Evolutionary conservation across 345 rosid species (phyloP).

Genomic region (Firmiana major): DNA sequence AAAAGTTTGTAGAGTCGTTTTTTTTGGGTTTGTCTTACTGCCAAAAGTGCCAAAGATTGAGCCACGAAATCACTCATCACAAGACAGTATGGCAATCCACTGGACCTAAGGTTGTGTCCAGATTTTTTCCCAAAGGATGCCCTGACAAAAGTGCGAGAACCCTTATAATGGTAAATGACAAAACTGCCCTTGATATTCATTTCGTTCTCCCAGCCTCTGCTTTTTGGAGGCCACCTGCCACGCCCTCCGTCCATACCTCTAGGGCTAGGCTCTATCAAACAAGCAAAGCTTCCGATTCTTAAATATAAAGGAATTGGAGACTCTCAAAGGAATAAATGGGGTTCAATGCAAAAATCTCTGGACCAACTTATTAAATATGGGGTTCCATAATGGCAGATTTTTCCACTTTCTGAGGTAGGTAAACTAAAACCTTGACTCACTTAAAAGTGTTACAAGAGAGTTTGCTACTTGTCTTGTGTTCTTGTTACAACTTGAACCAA

Average conservation of each 20-base stretch:
- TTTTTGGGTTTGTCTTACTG: neutral
- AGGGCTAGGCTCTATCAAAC: neutral
- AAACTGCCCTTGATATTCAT: neutral
- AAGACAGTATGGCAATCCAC: no score
- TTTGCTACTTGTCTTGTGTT: conserved; percentile 2
- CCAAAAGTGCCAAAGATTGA: neutral
- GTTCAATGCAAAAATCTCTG: conserved; percentile 18
- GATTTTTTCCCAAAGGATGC: neutral
- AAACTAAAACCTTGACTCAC: conserved; percentile 27
- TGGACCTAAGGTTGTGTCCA: no score
- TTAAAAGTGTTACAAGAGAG: conserved; percentile 13
- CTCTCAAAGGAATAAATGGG: neutral
- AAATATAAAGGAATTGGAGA: neutral
- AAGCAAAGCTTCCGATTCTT: neutral
- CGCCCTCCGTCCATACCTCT: neutral
- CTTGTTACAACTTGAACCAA: neutral
- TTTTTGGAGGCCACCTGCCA: conserved; percentile 2
- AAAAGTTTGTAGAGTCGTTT: conserved; percentile 7
- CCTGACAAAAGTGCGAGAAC: neutral
- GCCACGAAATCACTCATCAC: neutral
- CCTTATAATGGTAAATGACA: conserved; percentile 8
- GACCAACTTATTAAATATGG: conserved; percentile 26
- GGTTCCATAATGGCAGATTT: conserved; percentile 26
- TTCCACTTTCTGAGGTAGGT: conserved; percentile 35
- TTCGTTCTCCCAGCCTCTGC: neutral